Conservation (phyloP, 2,329 filamentous ascomycete species). For the Albifimbria verrucaria region DNA sequence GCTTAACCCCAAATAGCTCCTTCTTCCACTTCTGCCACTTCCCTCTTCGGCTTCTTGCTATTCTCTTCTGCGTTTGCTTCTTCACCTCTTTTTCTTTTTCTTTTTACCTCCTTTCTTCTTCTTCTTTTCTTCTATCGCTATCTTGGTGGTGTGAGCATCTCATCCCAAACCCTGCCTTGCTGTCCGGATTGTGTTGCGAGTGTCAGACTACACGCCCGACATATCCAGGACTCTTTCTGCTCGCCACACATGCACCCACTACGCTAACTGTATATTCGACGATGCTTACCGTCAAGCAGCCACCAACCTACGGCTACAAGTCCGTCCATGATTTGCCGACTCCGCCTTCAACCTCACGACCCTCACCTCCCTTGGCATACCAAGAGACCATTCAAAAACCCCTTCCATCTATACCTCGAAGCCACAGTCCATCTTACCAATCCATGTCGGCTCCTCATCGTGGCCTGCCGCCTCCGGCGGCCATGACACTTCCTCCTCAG, state of each 20-base stretch:
- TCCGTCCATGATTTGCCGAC: constrained; percentile 61
- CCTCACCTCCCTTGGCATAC: constrained; percentile 51
- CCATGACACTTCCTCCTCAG: constrained; percentile 57
- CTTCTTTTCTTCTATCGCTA: no score
- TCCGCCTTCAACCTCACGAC: constrained; percentile 52
- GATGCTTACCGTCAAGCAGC: constrained; percentile 62
- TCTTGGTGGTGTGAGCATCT: no score
- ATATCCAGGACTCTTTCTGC: background rate
- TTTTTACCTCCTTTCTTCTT: background rate
- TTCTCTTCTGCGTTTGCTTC: no score
- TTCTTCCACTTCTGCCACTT: background rate
- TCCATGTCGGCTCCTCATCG: constrained; percentile 69
- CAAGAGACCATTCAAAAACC: constrained; percentile 44
- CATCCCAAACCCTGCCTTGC: no score
- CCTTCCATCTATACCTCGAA: constrained; percentile 34
- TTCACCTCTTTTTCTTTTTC: background rate
- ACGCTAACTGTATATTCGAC: constrained; percentile 33
- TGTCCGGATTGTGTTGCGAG: background rate
- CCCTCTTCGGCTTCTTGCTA: background rate
- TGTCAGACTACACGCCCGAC: background rate
- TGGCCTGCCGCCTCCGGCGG: constrained; percentile 65
- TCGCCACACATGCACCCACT: constrained; percentile 23
- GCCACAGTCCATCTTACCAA: constrained; percentile 46
- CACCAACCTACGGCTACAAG: constrained; percentile 55
- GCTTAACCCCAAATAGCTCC: background rate